A percentile compares a stretch with the other conserved stretches of the same genome.
These are phyloP conservation scores for Oligophagozyma castellii DNA, from an alignment of 1,139 yeast species.

Conservation along the genomic window DNA sequence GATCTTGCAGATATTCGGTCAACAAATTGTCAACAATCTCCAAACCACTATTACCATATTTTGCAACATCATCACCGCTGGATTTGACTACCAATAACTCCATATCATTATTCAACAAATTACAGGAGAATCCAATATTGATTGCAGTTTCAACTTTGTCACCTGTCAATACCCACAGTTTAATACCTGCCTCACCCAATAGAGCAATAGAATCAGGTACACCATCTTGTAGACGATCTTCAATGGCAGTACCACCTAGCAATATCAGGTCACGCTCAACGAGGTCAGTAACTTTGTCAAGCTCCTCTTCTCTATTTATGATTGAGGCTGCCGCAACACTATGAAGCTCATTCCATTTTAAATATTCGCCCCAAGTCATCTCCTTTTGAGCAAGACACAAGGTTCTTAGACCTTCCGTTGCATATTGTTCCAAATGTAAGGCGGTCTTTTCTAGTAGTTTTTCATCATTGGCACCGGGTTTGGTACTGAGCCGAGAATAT, in stretches of 20 bases:
- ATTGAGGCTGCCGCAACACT: slow-evolving; percentile 69
- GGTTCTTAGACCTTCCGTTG: slow-evolving; percentile 92
- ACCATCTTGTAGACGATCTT: slow-evolving; percentile 89
- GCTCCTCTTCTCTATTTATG: slow-evolving; percentile 59
- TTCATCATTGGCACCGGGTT: slow-evolving; percentile 22
- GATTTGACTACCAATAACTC: slow-evolving; percentile 57
- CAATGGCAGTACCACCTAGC: slow-evolving; percentile 96
- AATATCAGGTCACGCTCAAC: slow-evolving; percentile 65
- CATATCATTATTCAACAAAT: slow-evolving; percentile 77
- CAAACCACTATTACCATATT: slow-evolving; percentile 21
- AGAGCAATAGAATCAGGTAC: slow-evolving; percentile 91
- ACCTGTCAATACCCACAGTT: slow-evolving; percentile 94
- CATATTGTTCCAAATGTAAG: slow-evolving; percentile 77
- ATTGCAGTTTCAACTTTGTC: slow-evolving; percentile 97
- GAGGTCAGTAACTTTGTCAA: slow-evolving; percentile 67
- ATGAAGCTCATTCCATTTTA: slow-evolving; percentile 55
- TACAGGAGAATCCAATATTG: slow-evolving; percentile 94
- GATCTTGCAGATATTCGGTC: slow-evolving; percentile 44
- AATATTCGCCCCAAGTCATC: slow-evolving; percentile 44
- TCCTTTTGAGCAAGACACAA: slow-evolving; percentile 82
- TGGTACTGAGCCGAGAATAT: slow-evolving; percentile 49
- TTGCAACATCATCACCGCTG: slow-evolving; percentile 31
- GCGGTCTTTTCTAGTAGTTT: slow-evolving; percentile 52
- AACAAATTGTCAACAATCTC: slow-evolving; percentile 42
- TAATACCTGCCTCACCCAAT: slow-evolving; percentile 86